Percentiles rank a stretch among this genome's conserved stretches.
Evolutionary conservation across 116 monocot species (phyloP).

Genomic region (Iris pallida): DNA sequence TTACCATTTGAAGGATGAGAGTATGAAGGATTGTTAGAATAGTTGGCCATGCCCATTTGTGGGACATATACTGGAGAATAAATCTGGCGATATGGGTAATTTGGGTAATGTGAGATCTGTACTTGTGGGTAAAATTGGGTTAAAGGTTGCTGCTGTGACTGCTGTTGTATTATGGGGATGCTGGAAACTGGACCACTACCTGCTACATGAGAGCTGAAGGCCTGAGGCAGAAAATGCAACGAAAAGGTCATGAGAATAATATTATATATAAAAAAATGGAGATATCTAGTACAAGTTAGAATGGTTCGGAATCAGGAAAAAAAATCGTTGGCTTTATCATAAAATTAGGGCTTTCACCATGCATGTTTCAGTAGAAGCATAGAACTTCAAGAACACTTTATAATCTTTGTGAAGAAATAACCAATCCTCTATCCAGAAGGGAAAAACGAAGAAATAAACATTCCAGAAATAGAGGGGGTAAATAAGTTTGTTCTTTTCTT

Average conservation of each 20-base stretch:
- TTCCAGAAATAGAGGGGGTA: neutral
- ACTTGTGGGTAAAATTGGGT: slow-evolving; percentile 59
- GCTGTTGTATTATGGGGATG: slow-evolving; percentile 29
- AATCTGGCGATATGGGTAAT: slow-evolving; percentile 67
- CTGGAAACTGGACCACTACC: slow-evolving; percentile 25
- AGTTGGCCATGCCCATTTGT: slow-evolving; percentile 61
- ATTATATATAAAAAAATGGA: neutral
- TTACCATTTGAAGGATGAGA: slow-evolving; percentile 41
- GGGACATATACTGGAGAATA: slow-evolving; percentile 62
- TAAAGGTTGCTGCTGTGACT: slow-evolving; percentile 43
- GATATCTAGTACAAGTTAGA: neutral
- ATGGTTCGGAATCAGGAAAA: neutral
- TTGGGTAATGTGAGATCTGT: slow-evolving; percentile 60
- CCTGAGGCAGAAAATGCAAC: slow-evolving; percentile 26
- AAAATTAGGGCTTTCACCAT: neutral
- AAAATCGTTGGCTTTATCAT: neutral
- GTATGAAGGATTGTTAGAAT: slow-evolving; percentile 40
- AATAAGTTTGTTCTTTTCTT: neutral
- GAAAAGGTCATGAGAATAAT: neutral
- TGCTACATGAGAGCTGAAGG: slow-evolving; percentile 11
- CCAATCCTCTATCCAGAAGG: neutral
- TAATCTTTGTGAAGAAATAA: neutral
- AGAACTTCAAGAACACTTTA: neutral
- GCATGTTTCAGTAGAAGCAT: neutral
- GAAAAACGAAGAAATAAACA: neutral